A percentile compares a stretch with the other conserved stretches of the same genome.
Evolutionary conservation across 1,284 basidiomycete species (phyloP).

Genomic region (Sparassis latifolia): DNA sequence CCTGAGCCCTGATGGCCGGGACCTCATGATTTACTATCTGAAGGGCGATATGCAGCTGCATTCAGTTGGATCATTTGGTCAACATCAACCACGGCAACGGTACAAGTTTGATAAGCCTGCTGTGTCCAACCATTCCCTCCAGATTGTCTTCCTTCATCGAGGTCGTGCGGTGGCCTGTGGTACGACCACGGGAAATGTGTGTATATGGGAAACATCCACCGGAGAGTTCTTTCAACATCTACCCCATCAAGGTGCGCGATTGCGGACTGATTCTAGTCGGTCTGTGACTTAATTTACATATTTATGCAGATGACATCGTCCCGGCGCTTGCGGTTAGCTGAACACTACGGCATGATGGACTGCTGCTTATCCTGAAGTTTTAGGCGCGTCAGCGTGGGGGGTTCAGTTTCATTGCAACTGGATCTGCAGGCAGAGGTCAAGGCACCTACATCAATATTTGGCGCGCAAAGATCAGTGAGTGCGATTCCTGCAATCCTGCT

Average conservation of each 20-base stretch:
- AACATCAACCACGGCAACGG: background rate
- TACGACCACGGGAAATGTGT: slow-evolving; percentile 1
- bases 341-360: background rate
- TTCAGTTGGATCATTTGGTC: background rate
- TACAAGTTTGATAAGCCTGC: background rate
- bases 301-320: background rate
- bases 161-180: background rate
- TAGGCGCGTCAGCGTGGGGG: background rate
- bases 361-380: background rate
- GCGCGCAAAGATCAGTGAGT: background rate
- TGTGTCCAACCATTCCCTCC: background rate
- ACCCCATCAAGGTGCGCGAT: background rate
- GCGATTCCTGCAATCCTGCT: background rate
- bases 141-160: background rate
- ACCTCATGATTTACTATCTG: background rate
- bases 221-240: background rate
- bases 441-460: slow-evolving; percentile 1
- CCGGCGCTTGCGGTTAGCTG: background rate
- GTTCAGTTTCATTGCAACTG: background rate
- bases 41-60: background rate
- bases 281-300: background rate
- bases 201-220: background rate
- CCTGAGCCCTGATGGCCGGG: background rate
- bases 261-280: background rate
- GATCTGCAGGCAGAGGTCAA: background rate